Base-by-base conservation (phyloP, 768 basidiomycete species). In the Pulveroboletus sp. region DNA sequence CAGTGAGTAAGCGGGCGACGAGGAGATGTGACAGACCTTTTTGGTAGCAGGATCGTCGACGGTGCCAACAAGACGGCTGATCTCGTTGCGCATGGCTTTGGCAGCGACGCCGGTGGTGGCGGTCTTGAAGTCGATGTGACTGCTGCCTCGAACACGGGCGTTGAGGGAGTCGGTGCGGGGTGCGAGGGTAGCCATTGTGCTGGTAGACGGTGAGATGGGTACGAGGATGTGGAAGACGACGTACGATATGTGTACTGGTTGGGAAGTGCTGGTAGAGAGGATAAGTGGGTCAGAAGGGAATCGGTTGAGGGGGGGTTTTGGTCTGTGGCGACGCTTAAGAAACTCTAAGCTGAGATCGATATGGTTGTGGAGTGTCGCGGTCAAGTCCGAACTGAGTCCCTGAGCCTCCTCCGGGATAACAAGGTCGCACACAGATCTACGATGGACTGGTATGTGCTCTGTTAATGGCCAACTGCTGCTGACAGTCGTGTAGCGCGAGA, bases 31-130 rank as follows among this genome's bases (percentile, higher is more conserved):
- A 60, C 54, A 45, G 48, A 91, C 94, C 85, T 87, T 91, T 75
- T 88, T 90, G 47, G 87, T 86, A 34, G 76, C 66, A 25, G 81
- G 77, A 56, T 97, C 90, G 55, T 82, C 76, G 65, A 95, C 89
- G 53, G 85, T 86, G 66, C 78, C 75, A 63, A 97, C 92, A 78
- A 99, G 89, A 64, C 82, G 82, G 69, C 87, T 87, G 73, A 99
- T 87, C 76, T 98, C 97, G 68, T 97, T 97, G 76, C 93, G 85
- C 95, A 97, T 97, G 47, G 93, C 78, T 76, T 97, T 97, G 58
- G 90, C 88, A 23, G 90, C 87, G 56, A 94, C 86, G 57, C 91
- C 92, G 45, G 92, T 94, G 44, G 83, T 94, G 55, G 95, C 95
- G n/a, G 92, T 94, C 78, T 94, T 94, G 83, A 95, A 95, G 73